Conservation (phyloP, 768 basidiomycete genomes). For the Hirschioporus abietinus region DNA sequence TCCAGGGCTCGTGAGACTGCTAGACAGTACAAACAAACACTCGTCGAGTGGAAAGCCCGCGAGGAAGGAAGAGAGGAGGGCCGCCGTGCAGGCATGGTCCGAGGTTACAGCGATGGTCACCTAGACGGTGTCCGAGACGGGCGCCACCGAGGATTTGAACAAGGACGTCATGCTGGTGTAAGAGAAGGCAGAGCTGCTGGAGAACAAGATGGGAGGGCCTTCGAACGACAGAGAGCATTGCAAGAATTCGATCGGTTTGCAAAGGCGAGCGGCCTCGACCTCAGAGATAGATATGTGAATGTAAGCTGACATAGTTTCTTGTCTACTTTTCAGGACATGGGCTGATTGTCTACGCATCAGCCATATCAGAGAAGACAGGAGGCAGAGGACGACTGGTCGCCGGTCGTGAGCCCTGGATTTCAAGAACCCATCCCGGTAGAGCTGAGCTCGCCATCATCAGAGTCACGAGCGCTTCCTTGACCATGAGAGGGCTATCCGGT, state of each 20-base stretch:
- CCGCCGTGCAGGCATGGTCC: constrained; percentile 33
- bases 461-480: background rate
- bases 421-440: background rate
- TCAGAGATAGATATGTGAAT: background rate
- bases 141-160: constrained; percentile 36
- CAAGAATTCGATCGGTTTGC: constrained; percentile 57
- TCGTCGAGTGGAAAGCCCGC: constrained; percentile 40
- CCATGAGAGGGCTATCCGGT: background rate
- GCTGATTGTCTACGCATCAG: background rate
- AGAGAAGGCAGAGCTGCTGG: constrained; percentile 33
- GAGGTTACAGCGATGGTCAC: constrained; percentile 38
- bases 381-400: background rate
- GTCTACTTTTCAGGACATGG: background rate
- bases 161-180: constrained; percentile 35
- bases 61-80: constrained; percentile 40
- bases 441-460: background rate
- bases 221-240: constrained; percentile 46
- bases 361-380: background rate
- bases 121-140: constrained; percentile 44
- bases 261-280: constrained; percentile 19
- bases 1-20: constrained; percentile 39
- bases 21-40: constrained; percentile 35
- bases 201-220: constrained; percentile 27
- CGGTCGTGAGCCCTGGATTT: background rate
- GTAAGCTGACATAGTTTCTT: background rate